Evolutionary conservation across 2,329 filamentous ascomycete species (phyloP).

Genomic region (Coniochaeta hoffmannii): DNA sequence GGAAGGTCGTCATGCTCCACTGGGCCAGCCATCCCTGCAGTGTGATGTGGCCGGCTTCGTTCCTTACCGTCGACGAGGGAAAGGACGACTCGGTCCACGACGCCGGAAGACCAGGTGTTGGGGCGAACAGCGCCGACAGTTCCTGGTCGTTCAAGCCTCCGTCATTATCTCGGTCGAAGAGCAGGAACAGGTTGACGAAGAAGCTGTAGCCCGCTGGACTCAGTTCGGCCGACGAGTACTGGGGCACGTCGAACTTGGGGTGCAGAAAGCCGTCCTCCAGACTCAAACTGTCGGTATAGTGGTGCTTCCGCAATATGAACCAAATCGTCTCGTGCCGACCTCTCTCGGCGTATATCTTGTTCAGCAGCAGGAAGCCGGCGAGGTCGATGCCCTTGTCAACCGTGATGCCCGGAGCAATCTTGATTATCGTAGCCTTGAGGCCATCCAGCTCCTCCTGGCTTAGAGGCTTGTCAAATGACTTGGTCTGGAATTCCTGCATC

Average conservation of each 20-base stretch:
- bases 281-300: constrained; percentile 92
- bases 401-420: constrained; percentile 54
- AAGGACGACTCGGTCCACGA: constrained; percentile 88
- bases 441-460: constrained; percentile 76
- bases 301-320: constrained; percentile 91
- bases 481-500: constrained; percentile 82
- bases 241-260: constrained; percentile 89
- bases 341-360: constrained; percentile 95
- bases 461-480: constrained; percentile 85
- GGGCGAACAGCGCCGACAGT: constrained; percentile 79
- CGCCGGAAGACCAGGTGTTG: constrained; percentile 78
- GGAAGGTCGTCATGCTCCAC: constrained; percentile 99
- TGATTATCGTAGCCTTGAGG: constrained; percentile 81
- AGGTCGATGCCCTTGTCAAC: constrained; percentile 69
- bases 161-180: constrained; percentile 97
- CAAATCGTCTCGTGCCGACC: constrained; percentile 97
- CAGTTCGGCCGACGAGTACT: constrained; percentile 85
- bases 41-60: constrained; percentile 91
- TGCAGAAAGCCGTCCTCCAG: constrained; percentile 86
- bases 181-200: constrained; percentile 90
- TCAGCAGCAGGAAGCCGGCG: constrained; percentile 78
- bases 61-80: constrained; percentile 87
- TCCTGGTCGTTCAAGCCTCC: constrained; percentile 85
- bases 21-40: constrained; percentile 97
- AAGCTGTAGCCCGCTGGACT: constrained; percentile 94